Percentiles rank a stretch among this genome's conserved stretches.
phyloP scores from a whole-genome alignment of 192 early-diverging fungal species.

The Irineochytrium annulatum region DNA sequence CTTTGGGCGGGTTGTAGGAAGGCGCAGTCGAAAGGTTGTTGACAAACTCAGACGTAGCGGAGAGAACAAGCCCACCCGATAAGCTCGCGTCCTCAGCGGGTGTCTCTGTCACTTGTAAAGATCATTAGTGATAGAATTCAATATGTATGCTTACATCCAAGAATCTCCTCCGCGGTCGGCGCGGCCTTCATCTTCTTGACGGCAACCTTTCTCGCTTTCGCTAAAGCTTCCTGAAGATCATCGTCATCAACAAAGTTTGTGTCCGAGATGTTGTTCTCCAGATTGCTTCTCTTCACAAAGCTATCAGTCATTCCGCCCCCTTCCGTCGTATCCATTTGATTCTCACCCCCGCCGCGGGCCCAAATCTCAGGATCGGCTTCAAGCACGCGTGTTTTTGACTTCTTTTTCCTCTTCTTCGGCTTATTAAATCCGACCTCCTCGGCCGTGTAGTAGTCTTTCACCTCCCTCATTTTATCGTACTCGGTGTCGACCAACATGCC shows the following conservation, averaged over 20 bases:
- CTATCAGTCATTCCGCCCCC: slow-evolving; percentile 22
- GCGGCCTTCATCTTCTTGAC: slow-evolving; percentile 43
- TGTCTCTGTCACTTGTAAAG: slow-evolving; percentile 14
- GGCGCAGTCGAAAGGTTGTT: slow-evolving; percentile 55
- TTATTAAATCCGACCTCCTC: slow-evolving; percentile 81
- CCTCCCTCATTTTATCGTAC: slow-evolving; percentile 49
- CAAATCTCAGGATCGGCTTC: slow-evolving; percentile 31
- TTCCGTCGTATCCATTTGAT: neutral
- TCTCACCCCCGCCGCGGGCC: slow-evolving; percentile 16
- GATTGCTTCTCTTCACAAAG: slow-evolving; percentile 28
- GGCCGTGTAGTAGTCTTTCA: slow-evolving; percentile 86
- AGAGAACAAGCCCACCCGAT: slow-evolving; percentile 56
- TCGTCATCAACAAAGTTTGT: slow-evolving; percentile 92
- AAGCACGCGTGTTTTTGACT: neutral
- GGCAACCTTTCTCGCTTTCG: slow-evolving; percentile 62
- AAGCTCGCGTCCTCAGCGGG: neutral
- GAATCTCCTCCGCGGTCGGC: slow-evolving; percentile 56
- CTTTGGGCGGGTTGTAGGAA: too few species aligned
- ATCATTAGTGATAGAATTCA: slow-evolving; percentile 7
- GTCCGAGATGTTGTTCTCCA: slow-evolving; percentile 37
- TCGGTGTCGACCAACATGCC: slow-evolving; percentile 37
- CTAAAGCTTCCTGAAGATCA: slow-evolving; percentile 83
- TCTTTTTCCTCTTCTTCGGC: slow-evolving; percentile 63
- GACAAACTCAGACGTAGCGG: slow-evolving; percentile 87
- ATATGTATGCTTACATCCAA: slow-evolving; percentile 40